These are phyloP conservation scores for Alternaria ethzedia DNA, from an alignment of 2,329 filamentous ascomycete genomes.

Conservation along the genomic window DNA sequence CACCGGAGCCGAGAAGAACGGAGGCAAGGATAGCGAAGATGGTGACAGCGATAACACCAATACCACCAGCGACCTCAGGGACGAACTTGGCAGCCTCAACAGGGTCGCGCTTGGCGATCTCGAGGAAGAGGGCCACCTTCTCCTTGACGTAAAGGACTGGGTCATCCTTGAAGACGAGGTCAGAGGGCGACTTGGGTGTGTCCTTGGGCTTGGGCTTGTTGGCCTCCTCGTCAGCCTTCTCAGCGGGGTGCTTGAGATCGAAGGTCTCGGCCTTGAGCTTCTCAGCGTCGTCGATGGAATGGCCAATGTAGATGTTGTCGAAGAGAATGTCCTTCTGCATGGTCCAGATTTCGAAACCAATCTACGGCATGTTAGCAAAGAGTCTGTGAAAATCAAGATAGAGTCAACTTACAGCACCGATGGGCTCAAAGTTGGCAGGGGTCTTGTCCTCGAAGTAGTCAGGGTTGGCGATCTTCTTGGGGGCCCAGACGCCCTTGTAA, in stretches of 20 bases:
- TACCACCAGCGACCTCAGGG: conserved; percentile 85
- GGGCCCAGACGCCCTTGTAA: conserved; percentile 96
- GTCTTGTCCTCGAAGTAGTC: conserved; percentile 97
- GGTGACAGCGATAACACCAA: conserved; percentile 73
- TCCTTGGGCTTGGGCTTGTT: conserved; percentile 76
- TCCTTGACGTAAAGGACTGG: conserved; percentile 86
- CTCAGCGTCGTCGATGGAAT: conserved; percentile 91
- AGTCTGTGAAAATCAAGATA: not conserved
- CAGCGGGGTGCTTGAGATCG: conserved; percentile 82
- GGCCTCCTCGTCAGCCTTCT: conserved; percentile 80
- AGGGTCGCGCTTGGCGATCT: conserved; percentile 81
- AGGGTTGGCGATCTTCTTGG: conserved; percentile 96
- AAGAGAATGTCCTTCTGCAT: conserved; percentile 99
- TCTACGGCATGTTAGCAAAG: conserved; percentile 57
- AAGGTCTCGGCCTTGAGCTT: conserved; percentile 90
- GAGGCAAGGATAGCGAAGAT: conserved; percentile 73
- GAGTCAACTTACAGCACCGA: conserved; percentile 80
- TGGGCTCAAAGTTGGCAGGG: conserved; percentile 95
- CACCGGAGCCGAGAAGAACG: conserved; percentile 69
- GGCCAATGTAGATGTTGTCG: conserved; percentile 99
- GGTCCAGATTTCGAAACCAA: conserved; percentile 99
- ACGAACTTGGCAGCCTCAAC: conserved; percentile 85
- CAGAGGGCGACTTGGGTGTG: conserved; percentile 71
- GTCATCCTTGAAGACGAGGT: conserved; percentile 89
- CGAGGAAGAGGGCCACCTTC: conserved; percentile 91